These are phyloP conservation scores for Saccharum spontaneum DNA, from an alignment of 176 grass and related monocot species.

Conservation along the genomic window DNA sequence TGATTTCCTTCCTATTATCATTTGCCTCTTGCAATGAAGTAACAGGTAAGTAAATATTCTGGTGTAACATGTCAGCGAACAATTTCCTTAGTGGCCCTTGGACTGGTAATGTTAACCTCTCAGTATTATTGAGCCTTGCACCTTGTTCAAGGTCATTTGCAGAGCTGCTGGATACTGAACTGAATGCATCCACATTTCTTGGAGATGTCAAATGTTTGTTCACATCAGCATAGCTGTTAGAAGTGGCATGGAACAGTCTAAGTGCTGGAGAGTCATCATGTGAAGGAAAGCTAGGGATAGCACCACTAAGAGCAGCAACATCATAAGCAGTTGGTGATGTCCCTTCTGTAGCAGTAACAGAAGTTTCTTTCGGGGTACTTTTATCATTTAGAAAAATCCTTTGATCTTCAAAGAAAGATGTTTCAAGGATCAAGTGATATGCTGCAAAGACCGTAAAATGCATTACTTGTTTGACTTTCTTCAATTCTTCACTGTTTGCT, in stretches of 20 bases:
- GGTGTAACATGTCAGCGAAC: conserved; percentile 38
- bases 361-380: conserved; percentile 38
- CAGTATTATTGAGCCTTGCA: conserved; percentile 24
- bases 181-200: conserved; percentile 25
- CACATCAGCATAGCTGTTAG: conserved; percentile 51
- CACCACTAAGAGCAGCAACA: conserved; percentile 25
- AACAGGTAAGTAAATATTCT: conserved; percentile 64
- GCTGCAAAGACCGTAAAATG: conserved; percentile 83
- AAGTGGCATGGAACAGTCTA: conserved; percentile 51
- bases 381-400: conserved; percentile 61
- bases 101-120: conserved; percentile 33
- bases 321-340: conserved; percentile 26
- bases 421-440: conserved; percentile 88
- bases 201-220: conserved; percentile 38
- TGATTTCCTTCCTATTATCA: conserved; percentile 53
- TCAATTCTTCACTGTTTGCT: conserved; percentile 67
- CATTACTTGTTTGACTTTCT: conserved; percentile 83
- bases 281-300: conserved; percentile 34
- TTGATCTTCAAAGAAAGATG: conserved; percentile 88
- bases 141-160: conserved; percentile 29
- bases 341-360: conserved; percentile 21
- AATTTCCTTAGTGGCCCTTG: conserved; percentile 40
- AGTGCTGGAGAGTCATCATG: conserved; percentile 60
- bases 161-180: conserved; percentile 32
- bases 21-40: conserved; percentile 49